These are phyloP conservation scores for Grigorovia jiainica DNA, from an alignment of 805 yeast genomes.

Conservation along the genomic window DNA sequence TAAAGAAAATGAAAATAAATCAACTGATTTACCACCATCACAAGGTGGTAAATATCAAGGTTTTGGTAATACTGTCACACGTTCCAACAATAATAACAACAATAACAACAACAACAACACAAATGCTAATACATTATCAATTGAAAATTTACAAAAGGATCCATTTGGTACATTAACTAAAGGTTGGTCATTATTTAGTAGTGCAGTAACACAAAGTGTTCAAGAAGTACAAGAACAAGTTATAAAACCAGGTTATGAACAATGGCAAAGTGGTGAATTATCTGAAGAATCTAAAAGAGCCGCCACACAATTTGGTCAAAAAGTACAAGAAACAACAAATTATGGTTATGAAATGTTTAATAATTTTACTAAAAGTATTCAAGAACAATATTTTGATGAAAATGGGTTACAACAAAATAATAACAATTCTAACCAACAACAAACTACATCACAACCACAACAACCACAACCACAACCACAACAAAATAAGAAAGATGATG, in stretches of 20 bases:
- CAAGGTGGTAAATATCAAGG: conserved; percentile 92
- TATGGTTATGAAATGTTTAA: conserved; percentile 63
- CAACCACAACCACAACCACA: neutral
- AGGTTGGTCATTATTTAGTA: conserved; percentile 91
- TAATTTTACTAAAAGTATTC: conserved; percentile 40
- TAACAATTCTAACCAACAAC: conserved; percentile 38
- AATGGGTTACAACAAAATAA: conserved; percentile 19
- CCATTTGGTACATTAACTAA: conserved; percentile 84
- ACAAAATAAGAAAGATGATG: conserved; percentile 2
- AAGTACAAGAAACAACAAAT: conserved; percentile 78
- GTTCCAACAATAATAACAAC: conserved; percentile 8
- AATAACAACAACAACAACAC: conserved; percentile 10
- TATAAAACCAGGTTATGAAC: conserved; percentile 83
- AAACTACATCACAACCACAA: neutral
- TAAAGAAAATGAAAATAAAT: conserved; percentile 56
- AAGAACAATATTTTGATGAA: conserved; percentile 26
- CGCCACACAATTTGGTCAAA: conserved; percentile 94
- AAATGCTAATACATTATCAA: conserved; percentile 37
- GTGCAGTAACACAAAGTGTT: conserved; percentile 75
- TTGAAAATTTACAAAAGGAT: conserved; percentile 66
- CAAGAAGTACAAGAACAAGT: conserved; percentile 80
- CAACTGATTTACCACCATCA: conserved; percentile 77
- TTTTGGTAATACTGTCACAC: conserved; percentile 68
- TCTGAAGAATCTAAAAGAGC: conserved; percentile 80
- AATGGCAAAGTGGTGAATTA: conserved; percentile 61